Percentiles rank a stretch among this genome's conserved stretches.
Evolutionary conservation across 768 basidiomycete genomes (phyloP).

Genomic region (Leccinum boreale): DNA sequence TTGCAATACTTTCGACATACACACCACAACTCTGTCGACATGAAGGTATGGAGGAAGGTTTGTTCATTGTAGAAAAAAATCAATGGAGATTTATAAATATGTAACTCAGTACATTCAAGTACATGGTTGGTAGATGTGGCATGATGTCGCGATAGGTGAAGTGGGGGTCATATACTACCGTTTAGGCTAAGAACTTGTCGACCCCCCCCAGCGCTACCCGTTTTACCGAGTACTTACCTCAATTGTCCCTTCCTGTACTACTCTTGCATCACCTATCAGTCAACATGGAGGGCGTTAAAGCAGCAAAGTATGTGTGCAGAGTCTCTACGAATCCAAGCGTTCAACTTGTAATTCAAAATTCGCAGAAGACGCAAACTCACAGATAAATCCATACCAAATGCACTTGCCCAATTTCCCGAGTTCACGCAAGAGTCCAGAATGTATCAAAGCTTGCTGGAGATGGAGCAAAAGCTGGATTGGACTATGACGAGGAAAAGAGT

Average conservation of each 20-base stretch:
- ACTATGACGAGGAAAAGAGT: slow-evolving; percentile 87
- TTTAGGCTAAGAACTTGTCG: not conserved
- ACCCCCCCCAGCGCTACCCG: slow-evolving; percentile 1
- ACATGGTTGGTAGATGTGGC: no score
- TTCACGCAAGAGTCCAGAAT: slow-evolving; percentile 81
- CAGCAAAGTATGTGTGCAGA: slow-evolving; percentile 30
- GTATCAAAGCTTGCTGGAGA: slow-evolving; percentile 82
- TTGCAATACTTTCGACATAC: no score
- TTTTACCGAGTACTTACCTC: not conserved
- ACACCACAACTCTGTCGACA: no score
- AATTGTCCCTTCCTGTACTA: not conserved
- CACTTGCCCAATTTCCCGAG: slow-evolving; percentile 66
- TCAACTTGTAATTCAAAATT: not conserved
- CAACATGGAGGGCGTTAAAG: slow-evolving; percentile 31
- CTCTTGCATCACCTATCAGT: not conserved
- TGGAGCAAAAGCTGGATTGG: slow-evolving; percentile 94
- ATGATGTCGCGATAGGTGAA: no score
- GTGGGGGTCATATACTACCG: slow-evolving; percentile 9
- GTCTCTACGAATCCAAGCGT: not conserved
- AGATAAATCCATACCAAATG: slow-evolving; percentile 76
- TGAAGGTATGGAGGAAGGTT: no score
- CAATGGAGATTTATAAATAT: no score
- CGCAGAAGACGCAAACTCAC: slow-evolving; percentile 73
- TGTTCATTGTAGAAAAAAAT: no score
- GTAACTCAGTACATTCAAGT: no score